phyloP scores from a whole-genome alignment of 2,329 filamentous ascomycete species.

The Fusarium sp. region DNA sequence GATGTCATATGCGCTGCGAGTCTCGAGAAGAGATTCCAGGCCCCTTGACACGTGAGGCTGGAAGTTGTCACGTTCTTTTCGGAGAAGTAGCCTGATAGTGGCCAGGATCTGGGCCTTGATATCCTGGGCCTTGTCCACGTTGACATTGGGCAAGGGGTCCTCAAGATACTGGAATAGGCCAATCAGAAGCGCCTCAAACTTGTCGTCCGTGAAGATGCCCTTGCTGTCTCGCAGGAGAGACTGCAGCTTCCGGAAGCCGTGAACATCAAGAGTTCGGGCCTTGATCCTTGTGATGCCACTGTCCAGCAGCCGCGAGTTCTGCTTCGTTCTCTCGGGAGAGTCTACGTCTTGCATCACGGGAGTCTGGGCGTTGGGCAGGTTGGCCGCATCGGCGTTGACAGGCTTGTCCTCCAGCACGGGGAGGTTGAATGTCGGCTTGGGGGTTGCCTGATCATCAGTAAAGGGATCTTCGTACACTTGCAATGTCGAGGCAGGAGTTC shows the following conservation, averaged over 20 bases:
- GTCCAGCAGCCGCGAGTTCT: slow-evolving; percentile 73
- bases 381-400: slow-evolving; percentile 66
- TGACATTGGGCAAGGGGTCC: slow-evolving; percentile 64
- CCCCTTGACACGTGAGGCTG: slow-evolving; percentile 75
- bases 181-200: slow-evolving; percentile 74
- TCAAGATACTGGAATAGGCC: slow-evolving; percentile 80
- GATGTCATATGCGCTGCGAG: slow-evolving; percentile 75
- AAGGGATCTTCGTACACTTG: slow-evolving; percentile 75
- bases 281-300: slow-evolving; percentile 82
- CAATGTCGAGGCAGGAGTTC: slow-evolving; percentile 44
- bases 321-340: slow-evolving; percentile 63
- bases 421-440: slow-evolving; percentile 58
- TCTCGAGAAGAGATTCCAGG: slow-evolving; percentile 74
- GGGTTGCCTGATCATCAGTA: slow-evolving; percentile 59
- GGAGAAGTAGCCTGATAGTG: slow-evolving; percentile 79
- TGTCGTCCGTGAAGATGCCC: slow-evolving; percentile 73
- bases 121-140: slow-evolving; percentile 75
- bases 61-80: slow-evolving; percentile 74
- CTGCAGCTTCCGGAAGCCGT: slow-evolving; percentile 84
- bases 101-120: slow-evolving; percentile 80
- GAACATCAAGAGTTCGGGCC: slow-evolving; percentile 79
- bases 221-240: slow-evolving; percentile 77
- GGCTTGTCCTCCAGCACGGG: slow-evolving; percentile 71
- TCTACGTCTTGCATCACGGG: slow-evolving; percentile 37
- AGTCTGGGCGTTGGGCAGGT: slow-evolving; percentile 42